Evolutionary conservation across 1,284 basidiomycete genomes (phyloP).

Genomic region (Trichosporon ovoides): DNA sequence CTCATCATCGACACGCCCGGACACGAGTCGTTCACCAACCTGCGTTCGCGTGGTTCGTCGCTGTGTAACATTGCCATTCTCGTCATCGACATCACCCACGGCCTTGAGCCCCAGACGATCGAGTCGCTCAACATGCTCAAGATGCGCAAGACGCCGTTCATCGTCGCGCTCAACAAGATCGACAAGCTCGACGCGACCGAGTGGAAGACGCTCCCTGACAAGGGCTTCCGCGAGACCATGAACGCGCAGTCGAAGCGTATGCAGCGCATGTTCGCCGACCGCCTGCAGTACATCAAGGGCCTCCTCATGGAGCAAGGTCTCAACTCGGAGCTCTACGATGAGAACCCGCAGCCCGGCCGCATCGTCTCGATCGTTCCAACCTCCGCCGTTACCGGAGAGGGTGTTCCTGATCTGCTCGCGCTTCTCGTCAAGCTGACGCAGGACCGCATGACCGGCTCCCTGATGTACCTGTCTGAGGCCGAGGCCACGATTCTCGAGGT

Average conservation of each 20-base stretch:
- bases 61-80: conserved; percentile 99
- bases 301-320: conserved; percentile 97
- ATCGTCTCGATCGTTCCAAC: conserved; percentile 97
- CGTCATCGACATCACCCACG: conserved; percentile 99
- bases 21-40: conserved; percentile 98
- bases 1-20: conserved; percentile 98
- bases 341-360: conserved; percentile 91
- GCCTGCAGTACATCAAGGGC: conserved; percentile 75
- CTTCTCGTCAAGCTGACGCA: conserved; percentile 95
- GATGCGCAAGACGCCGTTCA: conserved; percentile 96
- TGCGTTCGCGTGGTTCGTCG: conserved; percentile 92
- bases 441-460: conserved; percentile 90
- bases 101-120: conserved; percentile 92
- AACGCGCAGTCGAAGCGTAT: conserved; percentile 77
- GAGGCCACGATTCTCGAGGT: conserved; percentile 99
- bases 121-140: conserved; percentile 90
- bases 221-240: conserved; percentile 85
- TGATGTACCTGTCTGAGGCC: conserved; percentile 98
- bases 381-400: conserved; percentile 96
- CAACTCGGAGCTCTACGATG: conserved; percentile 92
- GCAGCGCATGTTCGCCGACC: conserved; percentile 89
- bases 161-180: conserved; percentile 91
- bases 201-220: conserved; percentile 89
- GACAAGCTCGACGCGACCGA: conserved; percentile 53
- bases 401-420: conserved; percentile 99